phyloP scores from a whole-genome alignment of 2,329 filamentous ascomycete genomes.

The Stenocarpella maydis region DNA sequence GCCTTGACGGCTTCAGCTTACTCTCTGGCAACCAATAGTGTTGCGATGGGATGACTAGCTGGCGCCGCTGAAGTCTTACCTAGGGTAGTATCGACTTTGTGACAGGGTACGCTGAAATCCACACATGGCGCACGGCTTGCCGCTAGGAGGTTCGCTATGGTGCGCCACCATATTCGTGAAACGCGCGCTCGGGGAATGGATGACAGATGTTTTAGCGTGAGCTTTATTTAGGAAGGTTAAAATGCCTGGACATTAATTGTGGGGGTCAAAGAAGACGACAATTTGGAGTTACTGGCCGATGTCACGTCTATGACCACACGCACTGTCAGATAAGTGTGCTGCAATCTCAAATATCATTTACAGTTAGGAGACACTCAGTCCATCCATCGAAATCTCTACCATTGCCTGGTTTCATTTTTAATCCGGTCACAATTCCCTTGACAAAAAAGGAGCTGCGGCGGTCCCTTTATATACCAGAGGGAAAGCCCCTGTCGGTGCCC shows the following conservation, averaged over 20 bases:
- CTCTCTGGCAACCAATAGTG: neutral
- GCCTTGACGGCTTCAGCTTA: neutral
- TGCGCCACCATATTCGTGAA: no score
- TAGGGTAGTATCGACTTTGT: neutral
- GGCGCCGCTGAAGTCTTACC: neutral
- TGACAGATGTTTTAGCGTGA: constrained; percentile 19
- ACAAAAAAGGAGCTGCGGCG: no score
- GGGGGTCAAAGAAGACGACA: neutral
- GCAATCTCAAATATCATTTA: neutral
- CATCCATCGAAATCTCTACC: no score
- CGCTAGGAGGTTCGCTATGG: constrained; percentile 16
- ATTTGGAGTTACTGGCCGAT: neutral
- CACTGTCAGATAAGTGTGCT: neutral
- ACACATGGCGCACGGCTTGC: constrained; percentile 1
- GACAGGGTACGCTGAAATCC: neutral
- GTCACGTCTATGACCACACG: neutral
- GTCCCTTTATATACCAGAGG: no score
- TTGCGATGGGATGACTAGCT: neutral
- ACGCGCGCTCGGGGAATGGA: constrained; percentile 18
- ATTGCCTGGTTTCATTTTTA: no score
- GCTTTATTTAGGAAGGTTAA: neutral
- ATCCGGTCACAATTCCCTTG: no score
- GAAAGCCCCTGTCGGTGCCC: no score
- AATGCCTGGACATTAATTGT: neutral
- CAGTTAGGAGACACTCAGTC: neutral